These are phyloP conservation scores for Candida germanica DNA, from an alignment of 805 yeast species.

Conservation along the genomic window DNA sequence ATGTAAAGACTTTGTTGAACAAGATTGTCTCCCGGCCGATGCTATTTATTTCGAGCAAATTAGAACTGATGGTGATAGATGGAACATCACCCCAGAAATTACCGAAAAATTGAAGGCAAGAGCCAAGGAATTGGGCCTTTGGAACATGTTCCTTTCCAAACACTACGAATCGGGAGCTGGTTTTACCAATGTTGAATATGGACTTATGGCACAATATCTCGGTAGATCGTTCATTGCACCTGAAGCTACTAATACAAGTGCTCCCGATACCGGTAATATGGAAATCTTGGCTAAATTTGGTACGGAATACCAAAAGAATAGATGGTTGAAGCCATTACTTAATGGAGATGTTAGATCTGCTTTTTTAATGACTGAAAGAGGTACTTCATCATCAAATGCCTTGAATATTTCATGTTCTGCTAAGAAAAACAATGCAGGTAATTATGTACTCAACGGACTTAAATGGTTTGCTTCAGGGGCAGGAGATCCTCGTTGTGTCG, in stretches of 20 bases:
- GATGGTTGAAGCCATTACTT: conserved; percentile 52
- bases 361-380: conserved; percentile 63
- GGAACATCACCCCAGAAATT: conserved; percentile 47
- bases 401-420: conserved; percentile 53
- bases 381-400: conserved; percentile 60
- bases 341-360: conserved; percentile 58
- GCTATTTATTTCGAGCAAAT: conserved; percentile 41
- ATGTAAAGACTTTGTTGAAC: conserved; percentile 49
- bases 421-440: conserved; percentile 32
- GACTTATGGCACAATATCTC: conserved; percentile 59
- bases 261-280: conserved; percentile 70
- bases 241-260: conserved; percentile 56
- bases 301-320: conserved; percentile 32
- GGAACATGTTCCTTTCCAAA: conserved; percentile 58
- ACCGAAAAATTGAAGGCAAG: conserved; percentile 50
- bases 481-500: conserved; percentile 59
- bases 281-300: conserved; percentile 46
- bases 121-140: conserved; percentile 51
- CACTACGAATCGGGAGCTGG: conserved; percentile 53
- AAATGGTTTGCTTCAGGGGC: conserved; percentile 75
- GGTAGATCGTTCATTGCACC: conserved; percentile 56
- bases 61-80: conserved; percentile 40
- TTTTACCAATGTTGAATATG: conserved; percentile 60
- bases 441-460: conserved; percentile 53
- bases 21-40: conserved; percentile 58